phyloP scores from a whole-genome alignment of 768 basidiomycete species.

The Postia placenta region DNA sequence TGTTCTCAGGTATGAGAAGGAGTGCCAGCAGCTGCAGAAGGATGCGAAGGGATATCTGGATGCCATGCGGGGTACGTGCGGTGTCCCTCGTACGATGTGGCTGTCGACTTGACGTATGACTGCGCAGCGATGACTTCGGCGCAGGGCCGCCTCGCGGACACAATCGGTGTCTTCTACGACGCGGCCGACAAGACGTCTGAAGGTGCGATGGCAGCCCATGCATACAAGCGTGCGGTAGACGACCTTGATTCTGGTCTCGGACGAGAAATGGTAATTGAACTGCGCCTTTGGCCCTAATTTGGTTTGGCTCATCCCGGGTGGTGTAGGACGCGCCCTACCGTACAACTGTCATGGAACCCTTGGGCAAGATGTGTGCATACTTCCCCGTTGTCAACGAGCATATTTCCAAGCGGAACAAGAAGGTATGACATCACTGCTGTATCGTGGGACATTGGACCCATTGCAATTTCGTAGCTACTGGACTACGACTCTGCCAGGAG shows the following conservation, averaged over 20 bases:
- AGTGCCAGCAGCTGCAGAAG: constrained; percentile 88
- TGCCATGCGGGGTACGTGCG: constrained; percentile 78
- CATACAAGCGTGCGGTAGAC: constrained; percentile 92
- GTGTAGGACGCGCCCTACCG: constrained; percentile 87
- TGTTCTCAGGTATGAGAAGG: constrained; percentile 85
- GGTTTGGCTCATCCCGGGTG: not conserved
- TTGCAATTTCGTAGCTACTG: constrained; percentile 52
- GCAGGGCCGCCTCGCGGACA: constrained; percentile 91
- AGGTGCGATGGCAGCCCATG: constrained; percentile 94
- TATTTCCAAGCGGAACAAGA: constrained; percentile 92
- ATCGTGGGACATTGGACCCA: not conserved
- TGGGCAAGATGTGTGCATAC: constrained; percentile 95
- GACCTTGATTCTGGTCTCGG: constrained; percentile 85
- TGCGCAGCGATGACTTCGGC: constrained; percentile 83
- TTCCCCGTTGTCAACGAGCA: constrained; percentile 93
- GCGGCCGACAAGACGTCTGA: constrained; percentile 80
- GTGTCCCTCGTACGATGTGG: not conserved
- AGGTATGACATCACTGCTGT: constrained; percentile 53
- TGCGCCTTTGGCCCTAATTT: not conserved
- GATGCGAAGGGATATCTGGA: constrained; percentile 94
- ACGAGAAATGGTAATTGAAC: constrained; percentile 70
- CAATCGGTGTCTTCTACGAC: constrained; percentile 88
- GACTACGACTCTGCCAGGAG: constrained; percentile 94
- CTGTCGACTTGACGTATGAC: not conserved
- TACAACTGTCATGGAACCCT: constrained; percentile 89